Base-by-base conservation (phyloP, 1,139 yeast genomes). In the Sugiyamaella pinicola region DNA sequence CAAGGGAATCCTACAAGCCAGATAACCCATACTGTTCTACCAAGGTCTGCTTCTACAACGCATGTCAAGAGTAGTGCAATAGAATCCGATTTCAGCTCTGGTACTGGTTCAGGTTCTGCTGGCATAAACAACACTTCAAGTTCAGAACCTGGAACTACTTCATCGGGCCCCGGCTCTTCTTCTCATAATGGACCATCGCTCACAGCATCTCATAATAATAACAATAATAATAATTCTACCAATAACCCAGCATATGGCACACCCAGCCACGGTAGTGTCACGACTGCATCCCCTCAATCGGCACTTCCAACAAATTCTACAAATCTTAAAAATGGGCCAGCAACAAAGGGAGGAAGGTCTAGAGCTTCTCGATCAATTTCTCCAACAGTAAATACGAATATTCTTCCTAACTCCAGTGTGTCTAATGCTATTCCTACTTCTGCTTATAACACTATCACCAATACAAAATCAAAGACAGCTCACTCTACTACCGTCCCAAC, bases 331-430 rank as follows among this genome's bases (percentile, higher is more conserved):
- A 21, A 18, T 18, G 31, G 31, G 8, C 4, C 22, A 9, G 5
- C 39, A 12, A 33, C 13, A 42, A 18, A 24, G 8, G 17, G 7
- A 42, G 17, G 39, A 9, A 21, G 47, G 8, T 21, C 47, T 19
- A 33, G 47, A 29, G 24, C 26, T 9, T 19, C 47, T 18, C 24
- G 39, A 33, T 33, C 47, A 5, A 13, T 43, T 2, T 43, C 47
- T 6, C 47, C 47, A 15, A 22, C 40, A 6, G 10, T 19, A 17
- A 13, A 26, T 26, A 26, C 19, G 7, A 33, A 8, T 22, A 3
- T 21, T 7, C 17, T 28, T 5, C 13, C 47, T 6, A n/a, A 21
- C 9, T 43, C 39, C 33, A 33, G 31, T 24, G 19, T 38, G n/a
- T 29, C 47, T 6, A 42, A 15, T 21, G 31, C 21, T 24, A 40